Evolutionary conservation across 257 asterid species (phyloP).

Genomic region (Gentiana straminea): DNA sequence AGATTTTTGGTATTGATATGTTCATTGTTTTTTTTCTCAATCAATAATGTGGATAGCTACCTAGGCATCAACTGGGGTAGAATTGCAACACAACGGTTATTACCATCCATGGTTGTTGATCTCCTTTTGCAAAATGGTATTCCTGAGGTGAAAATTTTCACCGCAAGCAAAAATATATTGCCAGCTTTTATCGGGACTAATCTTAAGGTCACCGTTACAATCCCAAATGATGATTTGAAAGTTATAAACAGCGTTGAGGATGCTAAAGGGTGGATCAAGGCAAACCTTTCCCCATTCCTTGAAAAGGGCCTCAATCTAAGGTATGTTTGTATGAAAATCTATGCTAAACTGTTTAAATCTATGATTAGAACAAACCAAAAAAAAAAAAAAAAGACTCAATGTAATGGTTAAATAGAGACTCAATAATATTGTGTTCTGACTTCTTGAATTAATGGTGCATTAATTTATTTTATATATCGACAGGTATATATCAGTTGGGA

Average conservation of each 20-base stretch:
- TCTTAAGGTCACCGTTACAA: not conserved
- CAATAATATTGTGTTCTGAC: too few species aligned
- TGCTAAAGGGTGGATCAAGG: not conserved
- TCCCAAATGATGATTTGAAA: not conserved
- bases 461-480: not conserved
- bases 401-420: too few species aligned
- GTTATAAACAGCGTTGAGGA: fast-evolving
- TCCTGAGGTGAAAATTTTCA: conserved; percentile 5
- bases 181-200: conserved; percentile 1
- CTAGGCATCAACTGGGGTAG: conserved; percentile 17
- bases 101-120: conserved; percentile 18
- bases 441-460: too few species aligned
- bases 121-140: conserved; percentile 6
- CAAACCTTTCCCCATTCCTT: not conserved
- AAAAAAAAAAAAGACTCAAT: too few species aligned
- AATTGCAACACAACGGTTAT: conserved; percentile 5
- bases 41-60: not conserved
- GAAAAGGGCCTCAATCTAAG: not conserved
- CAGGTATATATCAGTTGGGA: conserved; percentile 5
- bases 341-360: too few species aligned
- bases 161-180: conserved; percentile 6
- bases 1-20: not conserved
- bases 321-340: not conserved
- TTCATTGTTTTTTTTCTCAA: not conserved
- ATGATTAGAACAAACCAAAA: too few species aligned